Evolutionary conservation across 2,329 filamentous ascomycete genomes (phyloP).

Genomic region (Ascochyta viciae-villosae): DNA sequence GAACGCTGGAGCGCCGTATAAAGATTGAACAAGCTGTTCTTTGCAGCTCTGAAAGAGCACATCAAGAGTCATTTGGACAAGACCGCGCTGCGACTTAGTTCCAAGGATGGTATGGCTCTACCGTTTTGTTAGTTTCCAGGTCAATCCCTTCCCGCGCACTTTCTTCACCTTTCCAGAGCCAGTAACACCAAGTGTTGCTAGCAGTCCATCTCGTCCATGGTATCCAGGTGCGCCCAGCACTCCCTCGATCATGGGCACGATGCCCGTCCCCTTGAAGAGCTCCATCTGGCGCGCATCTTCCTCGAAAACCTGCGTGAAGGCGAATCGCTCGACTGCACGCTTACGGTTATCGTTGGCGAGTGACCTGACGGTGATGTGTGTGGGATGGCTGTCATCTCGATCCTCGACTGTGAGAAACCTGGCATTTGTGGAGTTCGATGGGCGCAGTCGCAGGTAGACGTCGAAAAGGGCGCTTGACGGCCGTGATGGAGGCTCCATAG

Average conservation of each 20-base stretch:
- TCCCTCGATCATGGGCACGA: conserved; percentile 78
- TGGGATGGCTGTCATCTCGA: conserved; percentile 48
- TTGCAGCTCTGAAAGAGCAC: conserved; percentile 85
- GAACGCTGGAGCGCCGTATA: conserved; percentile 66
- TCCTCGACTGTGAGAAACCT: conserved; percentile 82
- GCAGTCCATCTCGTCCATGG: conserved; percentile 84
- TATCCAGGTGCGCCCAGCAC: conserved; percentile 76
- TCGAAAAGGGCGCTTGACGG: conserved; percentile 73
- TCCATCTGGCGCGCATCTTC: conserved; percentile 85
- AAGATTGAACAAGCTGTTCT: conserved; percentile 70
- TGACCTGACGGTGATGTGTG: conserved; percentile 61
- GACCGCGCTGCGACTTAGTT: conserved; percentile 81
- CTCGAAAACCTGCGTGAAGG: conserved; percentile 92
- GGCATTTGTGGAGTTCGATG: conserved; percentile 46
- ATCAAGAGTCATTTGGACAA: conserved; percentile 91
- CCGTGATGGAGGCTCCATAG: conserved; percentile 48
- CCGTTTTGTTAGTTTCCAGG: conserved; percentile 13
- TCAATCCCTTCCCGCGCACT: background rate
- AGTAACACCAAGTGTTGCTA: conserved; percentile 92
- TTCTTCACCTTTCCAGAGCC: conserved; percentile 86
- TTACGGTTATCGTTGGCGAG: conserved; percentile 84
- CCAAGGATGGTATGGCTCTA: conserved; percentile 96
- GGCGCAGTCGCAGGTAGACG: conserved; percentile 82
- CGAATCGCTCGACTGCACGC: conserved; percentile 89
- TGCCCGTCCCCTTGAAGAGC: conserved; percentile 80